Evolutionary conservation across 2,329 filamentous ascomycete genomes (phyloP).

Genomic region (Alternaria gansuensis): DNA sequence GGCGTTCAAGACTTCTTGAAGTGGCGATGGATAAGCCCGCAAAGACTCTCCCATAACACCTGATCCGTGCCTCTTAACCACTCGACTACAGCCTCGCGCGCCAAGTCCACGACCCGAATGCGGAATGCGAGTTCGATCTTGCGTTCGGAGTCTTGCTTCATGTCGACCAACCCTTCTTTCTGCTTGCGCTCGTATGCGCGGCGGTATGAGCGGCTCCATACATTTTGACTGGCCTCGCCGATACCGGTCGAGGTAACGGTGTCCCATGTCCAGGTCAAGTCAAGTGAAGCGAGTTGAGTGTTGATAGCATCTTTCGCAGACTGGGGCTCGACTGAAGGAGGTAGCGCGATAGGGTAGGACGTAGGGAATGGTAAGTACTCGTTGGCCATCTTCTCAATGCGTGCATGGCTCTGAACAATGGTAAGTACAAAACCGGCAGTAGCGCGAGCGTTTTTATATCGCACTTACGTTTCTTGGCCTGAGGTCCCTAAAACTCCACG

Average conservation of each 20-base stretch:
- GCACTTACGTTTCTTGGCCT: slow-evolving; percentile 66
- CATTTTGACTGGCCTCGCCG: slow-evolving; percentile 72
- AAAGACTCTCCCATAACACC: slow-evolving; percentile 85
- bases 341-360: slow-evolving; percentile 56
- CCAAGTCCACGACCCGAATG: slow-evolving; percentile 49
- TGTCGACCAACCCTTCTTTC: slow-evolving; percentile 30
- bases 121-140: slow-evolving; percentile 54
- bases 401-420: slow-evolving; percentile 32
- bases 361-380: slow-evolving; percentile 64
- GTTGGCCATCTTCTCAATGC: slow-evolving; percentile 56
- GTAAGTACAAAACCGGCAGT: neutral
- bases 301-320: slow-evolving; percentile 54
- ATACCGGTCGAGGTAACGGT: slow-evolving; percentile 62
- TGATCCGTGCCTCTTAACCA: slow-evolving; percentile 81
- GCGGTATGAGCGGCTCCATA: slow-evolving; percentile 80
- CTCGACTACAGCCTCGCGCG: slow-evolving; percentile 59
- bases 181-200: slow-evolving; percentile 60
- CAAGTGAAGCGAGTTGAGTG: slow-evolving; percentile 63
- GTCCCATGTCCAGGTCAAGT: slow-evolving; percentile 73
- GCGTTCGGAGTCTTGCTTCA: slow-evolving; percentile 39
- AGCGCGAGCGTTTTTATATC: neutral
- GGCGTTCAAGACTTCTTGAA: slow-evolving; percentile 30
- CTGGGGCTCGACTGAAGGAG: slow-evolving; percentile 40
- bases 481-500: slow-evolving; percentile 79
- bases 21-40: slow-evolving; percentile 66